These are phyloP conservation scores for Pseudogymnoascus sp. DNA, from an alignment of 2,329 filamentous ascomycete species.

Conservation along the genomic window DNA sequence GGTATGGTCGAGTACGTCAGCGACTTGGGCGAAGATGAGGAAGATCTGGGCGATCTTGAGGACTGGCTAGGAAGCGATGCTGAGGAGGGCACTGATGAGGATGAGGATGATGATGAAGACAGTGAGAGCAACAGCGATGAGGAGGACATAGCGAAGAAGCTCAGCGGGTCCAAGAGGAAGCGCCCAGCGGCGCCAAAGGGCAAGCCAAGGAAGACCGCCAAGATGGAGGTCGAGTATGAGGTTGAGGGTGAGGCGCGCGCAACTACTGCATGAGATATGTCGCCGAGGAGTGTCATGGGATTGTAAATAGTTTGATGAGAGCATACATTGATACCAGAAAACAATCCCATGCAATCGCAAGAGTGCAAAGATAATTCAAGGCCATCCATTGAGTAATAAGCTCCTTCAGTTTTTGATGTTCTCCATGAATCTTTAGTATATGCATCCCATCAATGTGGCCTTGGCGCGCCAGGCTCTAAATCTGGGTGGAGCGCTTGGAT, in stretches of 20 bases:
- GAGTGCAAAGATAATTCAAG: background rate
- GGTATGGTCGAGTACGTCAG: conserved; percentile 87
- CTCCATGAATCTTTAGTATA: background rate
- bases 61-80: conserved; percentile 79
- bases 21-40: conserved; percentile 78
- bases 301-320: background rate
- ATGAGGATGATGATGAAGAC: conserved; percentile 49
- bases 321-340: conserved; percentile 6
- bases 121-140: conserved; percentile 44
- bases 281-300: background rate
- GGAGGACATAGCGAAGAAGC: conserved; percentile 36
- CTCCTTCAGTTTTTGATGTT: background rate
- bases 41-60: conserved; percentile 72
- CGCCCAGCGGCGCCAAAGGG: conserved; percentile 24
- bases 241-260: conserved; percentile 47
- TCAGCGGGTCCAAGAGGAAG: conserved; percentile 43
- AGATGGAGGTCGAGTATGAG: conserved; percentile 69
- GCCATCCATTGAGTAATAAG: background rate
- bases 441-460: conserved; percentile 1
- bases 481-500: background rate
- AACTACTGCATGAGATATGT: conserved; percentile 24
- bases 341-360: background rate
- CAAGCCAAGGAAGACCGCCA: conserved; percentile 45
- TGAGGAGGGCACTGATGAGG: conserved; percentile 34
- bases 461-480: conserved; percentile 3